These are phyloP conservation scores for Pichia inconspicua DNA, from an alignment of 1,139 yeast genomes.

Conservation along the genomic window DNA sequence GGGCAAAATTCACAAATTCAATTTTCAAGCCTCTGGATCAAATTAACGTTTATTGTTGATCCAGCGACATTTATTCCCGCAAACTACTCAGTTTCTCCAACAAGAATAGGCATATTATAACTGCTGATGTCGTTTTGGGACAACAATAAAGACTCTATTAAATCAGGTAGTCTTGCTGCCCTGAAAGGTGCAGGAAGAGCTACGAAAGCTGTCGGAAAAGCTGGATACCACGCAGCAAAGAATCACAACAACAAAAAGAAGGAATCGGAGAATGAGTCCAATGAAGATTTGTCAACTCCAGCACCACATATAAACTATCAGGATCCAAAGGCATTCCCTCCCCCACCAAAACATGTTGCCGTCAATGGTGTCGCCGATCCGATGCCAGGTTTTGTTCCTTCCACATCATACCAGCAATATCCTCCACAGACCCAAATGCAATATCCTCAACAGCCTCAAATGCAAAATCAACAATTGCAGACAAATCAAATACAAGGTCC, in stretches of 20 bases:
- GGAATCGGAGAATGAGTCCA: background rate
- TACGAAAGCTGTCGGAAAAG: constrained; percentile 35
- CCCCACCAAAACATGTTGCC: constrained; percentile 34
- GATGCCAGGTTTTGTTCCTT: background rate
- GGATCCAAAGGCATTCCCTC: constrained; percentile 30
- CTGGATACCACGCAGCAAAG: constrained; percentile 44
- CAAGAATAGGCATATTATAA: background rate
- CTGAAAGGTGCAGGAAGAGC: constrained; percentile 45
- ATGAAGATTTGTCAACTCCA: background rate
- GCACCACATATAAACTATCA: constrained; percentile 11
- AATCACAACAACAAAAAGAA: constrained; percentile 27
- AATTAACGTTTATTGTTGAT: too few species aligned
- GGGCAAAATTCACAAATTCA: background rate
- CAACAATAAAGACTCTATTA: constrained; percentile 42
- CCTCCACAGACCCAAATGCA: background rate
- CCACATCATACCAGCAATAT: background rate
- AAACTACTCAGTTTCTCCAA: background rate
- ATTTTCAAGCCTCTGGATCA: too few species aligned
- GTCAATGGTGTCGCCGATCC: constrained; percentile 5
- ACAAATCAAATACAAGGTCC: background rate
- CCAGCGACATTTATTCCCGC: background rate
- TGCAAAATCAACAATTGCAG: background rate
- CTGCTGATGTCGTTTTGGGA: constrained; percentile 42
- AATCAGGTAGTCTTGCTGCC: constrained; percentile 40
- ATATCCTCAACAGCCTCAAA: constrained; percentile 1